Base-by-base conservation (phyloP, 179 eudicot genomes). In the Spinacia oleracea region DNA sequence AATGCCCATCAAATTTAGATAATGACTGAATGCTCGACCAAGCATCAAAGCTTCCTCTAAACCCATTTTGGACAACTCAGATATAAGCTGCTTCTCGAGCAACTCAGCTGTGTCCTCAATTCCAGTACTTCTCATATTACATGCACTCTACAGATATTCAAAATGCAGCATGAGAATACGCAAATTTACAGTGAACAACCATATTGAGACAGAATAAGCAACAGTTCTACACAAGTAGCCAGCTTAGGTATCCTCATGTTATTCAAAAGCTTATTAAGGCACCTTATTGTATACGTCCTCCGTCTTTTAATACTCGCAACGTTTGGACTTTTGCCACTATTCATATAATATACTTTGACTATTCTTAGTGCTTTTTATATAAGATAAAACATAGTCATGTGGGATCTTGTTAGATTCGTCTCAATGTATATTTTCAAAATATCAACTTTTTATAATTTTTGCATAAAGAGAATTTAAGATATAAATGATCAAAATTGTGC, bases 1-100 rank as follows among this genome's bases (percentile, higher is more conserved):
- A 83, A 94, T 92, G 60, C 96, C 92, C 86, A 90, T 82, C 81
- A 94, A 81, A 80, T 83, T 91, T 74, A 94, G 96, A 78, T 89
- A 89, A 83, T 89, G 98, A 76, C 96, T 91, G 83, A 92, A 86
- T 46, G 94, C 90, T 60, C 98, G 91, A 76, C 93, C 91, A 69
- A 90, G 86, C 5, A 81, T 85, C 29, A 87, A 55, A 21, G 94
- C 93, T 80, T 92, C 97, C 64, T 94, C 97, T 64, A 94, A 74
- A 46, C 87, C 84, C 98, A 91, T 91, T 73, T 88, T 84, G 6
- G 97, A 92, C 65, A 94, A 76, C 88, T 94, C 96, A 40, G 88
- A 86, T 48, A 91, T 87, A 48, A 92, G 83, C 83, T 92, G 89
- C 78, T 92, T 94, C 87, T 94, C 97, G 45, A 94, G 91, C 73